A percentile compares a stretch with the other conserved stretches of the same genome.
Evolutionary conservation across 2,329 filamentous ascomycete genomes (phyloP).

Genomic region (Monilinia polystroma): DNA sequence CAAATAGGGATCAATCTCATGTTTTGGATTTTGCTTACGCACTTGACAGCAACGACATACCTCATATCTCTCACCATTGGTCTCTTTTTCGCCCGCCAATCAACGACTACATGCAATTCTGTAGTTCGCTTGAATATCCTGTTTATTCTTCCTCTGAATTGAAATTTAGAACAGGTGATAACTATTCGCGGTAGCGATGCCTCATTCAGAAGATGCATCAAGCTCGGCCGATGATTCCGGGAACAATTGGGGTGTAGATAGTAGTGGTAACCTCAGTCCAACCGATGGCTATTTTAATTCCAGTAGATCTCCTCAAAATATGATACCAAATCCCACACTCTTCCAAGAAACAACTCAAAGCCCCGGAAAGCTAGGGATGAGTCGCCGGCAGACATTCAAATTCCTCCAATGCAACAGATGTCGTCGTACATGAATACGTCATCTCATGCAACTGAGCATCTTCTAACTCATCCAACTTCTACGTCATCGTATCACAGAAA

Average conservation of each 20-base stretch:
- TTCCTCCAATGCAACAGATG: background rate
- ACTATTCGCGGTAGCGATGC: background rate
- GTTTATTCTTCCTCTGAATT: background rate
- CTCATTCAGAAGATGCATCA: constrained; percentile 34
- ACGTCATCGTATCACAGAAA: background rate
- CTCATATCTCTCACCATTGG: background rate
- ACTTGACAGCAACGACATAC: background rate
- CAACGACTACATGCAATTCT: background rate
- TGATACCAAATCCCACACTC: constrained; percentile 10
- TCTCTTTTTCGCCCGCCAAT: background rate
- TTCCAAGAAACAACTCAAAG: background rate
- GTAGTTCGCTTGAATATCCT: background rate
- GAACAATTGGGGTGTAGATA: background rate
- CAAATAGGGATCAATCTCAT: background rate
- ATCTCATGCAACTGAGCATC: constrained; percentile 10
- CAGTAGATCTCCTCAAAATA: constrained; percentile 25
- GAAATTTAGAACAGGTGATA: background rate
- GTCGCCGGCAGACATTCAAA: background rate
- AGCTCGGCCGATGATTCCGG: constrained; percentile 30
- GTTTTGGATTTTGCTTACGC: background rate
- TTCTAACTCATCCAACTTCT: background rate
- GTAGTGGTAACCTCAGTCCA: constrained; percentile 36
- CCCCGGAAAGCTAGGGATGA: background rate
- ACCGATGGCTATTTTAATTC: constrained; percentile 38
- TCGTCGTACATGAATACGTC: background rate